Conservation (phyloP, 441 rosid genomes). For the Melastoma candidum region DNA sequence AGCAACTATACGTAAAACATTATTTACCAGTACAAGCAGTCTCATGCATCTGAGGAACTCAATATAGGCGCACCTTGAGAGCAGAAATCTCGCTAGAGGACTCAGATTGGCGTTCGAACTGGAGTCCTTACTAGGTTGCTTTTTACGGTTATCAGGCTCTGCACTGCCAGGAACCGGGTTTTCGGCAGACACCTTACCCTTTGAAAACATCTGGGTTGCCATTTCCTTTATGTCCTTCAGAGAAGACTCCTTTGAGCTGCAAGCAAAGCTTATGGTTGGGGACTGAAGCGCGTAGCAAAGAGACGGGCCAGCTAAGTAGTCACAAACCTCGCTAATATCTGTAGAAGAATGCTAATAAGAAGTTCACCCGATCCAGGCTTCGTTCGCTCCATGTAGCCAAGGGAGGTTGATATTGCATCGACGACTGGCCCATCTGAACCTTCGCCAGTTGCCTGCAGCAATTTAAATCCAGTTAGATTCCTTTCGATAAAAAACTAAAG, state of each 20-base stretch:
- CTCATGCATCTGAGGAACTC: neutral
- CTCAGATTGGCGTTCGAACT: slow-evolving; percentile 63
- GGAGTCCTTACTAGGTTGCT: slow-evolving; percentile 60
- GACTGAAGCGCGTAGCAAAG: neutral
- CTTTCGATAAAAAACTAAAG: too few relatives aligned
- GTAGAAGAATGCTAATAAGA: slow-evolving; percentile 57
- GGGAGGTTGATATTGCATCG: slow-evolving; percentile 44
- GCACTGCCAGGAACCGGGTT: slow-evolving; percentile 23
- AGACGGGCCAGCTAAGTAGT: neutral
- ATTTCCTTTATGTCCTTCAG: slow-evolving; percentile 64
- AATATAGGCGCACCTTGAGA: slow-evolving; percentile 60
- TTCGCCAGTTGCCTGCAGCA: slow-evolving; percentile 42
- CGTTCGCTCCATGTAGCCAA: slow-evolving; percentile 55
- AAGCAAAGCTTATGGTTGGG: slow-evolving; percentile 14
- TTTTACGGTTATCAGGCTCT: slow-evolving; percentile 49
- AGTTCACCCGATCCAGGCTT: slow-evolving; percentile 83
- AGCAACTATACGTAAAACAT: neutral
- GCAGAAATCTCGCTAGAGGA: slow-evolving; percentile 91
- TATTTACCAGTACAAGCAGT: neutral
- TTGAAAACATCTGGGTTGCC: slow-evolving; percentile 40
- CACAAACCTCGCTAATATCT: slow-evolving; percentile 66
- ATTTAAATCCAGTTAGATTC: neutral
- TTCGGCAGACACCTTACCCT: slow-evolving; percentile 34
- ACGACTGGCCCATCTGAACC: slow-evolving; percentile 51
- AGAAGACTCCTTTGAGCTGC: slow-evolving; percentile 79